These are phyloP conservation scores for Macrocystidia cucumis DNA, from an alignment of 1,284 basidiomycete genomes.

Conservation along the genomic window DNA sequence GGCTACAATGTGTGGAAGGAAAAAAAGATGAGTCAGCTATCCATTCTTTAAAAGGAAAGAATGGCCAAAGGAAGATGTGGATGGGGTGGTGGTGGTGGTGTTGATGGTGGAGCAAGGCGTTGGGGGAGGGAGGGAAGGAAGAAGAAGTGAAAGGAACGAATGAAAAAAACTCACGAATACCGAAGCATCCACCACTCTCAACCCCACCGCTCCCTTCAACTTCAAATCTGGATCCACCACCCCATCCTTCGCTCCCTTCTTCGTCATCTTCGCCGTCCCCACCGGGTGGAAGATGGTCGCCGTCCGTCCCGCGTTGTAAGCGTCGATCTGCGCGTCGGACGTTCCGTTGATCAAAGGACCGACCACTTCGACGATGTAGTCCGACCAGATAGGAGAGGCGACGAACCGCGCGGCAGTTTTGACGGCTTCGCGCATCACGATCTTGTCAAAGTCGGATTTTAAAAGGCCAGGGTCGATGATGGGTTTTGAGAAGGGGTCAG, in stretches of 20 bases:
- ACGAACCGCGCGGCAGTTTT: conserved; percentile 17
- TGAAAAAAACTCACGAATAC: conserved; percentile 20
- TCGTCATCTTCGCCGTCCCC: conserved; percentile 21
- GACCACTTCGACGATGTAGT: conserved; percentile 21
- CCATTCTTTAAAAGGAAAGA: too few relatives aligned
- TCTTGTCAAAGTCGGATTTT: conserved; percentile 12
- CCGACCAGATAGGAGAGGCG: conserved; percentile 16
- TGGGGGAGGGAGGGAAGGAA: conserved; percentile 10
- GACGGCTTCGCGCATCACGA: conserved; percentile 12
- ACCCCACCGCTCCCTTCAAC: conserved; percentile 29
- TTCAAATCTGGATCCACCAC: conserved; percentile 31
- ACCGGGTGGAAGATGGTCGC: conserved; percentile 29
- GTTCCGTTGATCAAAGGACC: conserved; percentile 17
- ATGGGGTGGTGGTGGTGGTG: too few relatives aligned
- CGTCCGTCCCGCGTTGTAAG: conserved; percentile 21
- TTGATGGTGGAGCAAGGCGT: too few relatives aligned
- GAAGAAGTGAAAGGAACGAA: conserved; percentile 4
- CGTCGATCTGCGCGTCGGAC: conserved; percentile 28
- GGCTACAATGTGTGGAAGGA: conserved; percentile 12
- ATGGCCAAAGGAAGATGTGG: too few relatives aligned
- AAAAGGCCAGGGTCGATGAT: conserved; percentile 13
- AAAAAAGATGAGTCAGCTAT: too few relatives aligned
- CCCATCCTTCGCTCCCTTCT: conserved; percentile 13
- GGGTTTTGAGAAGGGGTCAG: conserved; percentile 10
- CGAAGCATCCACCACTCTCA: conserved; percentile 36